phyloP scores from a whole-genome alignment of 176 grass and related monocot genomes.

The Phragmites australis region DNA sequence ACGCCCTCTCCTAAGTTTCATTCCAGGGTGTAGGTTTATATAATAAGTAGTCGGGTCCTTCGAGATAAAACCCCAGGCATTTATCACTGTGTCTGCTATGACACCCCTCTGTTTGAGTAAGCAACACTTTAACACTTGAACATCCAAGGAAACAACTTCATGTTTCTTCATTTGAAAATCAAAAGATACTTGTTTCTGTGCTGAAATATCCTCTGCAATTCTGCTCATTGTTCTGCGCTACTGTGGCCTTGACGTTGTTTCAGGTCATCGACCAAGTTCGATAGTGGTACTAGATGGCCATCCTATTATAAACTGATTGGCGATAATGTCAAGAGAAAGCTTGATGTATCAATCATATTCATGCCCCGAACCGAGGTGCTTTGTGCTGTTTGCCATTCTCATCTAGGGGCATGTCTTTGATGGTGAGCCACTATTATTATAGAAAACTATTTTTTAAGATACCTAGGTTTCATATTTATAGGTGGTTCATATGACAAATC shows the following conservation, averaged over 20 bases:
- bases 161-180: background rate
- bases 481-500: too few species aligned
- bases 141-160: background rate
- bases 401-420: slow-evolving; percentile 83
- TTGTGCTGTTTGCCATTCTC: too few species aligned
- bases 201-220: background rate
- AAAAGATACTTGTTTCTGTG: background rate
- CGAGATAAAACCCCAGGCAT: slow-evolving; percentile 57
- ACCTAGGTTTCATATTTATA: too few species aligned
- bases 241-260: background rate
- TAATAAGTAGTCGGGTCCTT: too few species aligned
- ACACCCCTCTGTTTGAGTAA: slow-evolving; percentile 84
- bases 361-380: too few species aligned
- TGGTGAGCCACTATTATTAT: too few species aligned
- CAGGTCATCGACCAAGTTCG: slow-evolving; percentile 85
- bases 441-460: too few species aligned
- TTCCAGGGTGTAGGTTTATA: too few species aligned
- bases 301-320: too few species aligned
- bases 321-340: too few species aligned
- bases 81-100: slow-evolving; percentile 76
- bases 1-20: too few species aligned
- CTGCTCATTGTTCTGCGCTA: slow-evolving; percentile 14
- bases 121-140: slow-evolving; percentile 18
- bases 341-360: too few species aligned
- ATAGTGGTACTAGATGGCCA: slow-evolving; percentile 87